Evolutionary conservation across 305 asterid genomes (phyloP), one percentile per base, ranked within the genome.

Genomic region (Fraxinus greggii): DNA sequence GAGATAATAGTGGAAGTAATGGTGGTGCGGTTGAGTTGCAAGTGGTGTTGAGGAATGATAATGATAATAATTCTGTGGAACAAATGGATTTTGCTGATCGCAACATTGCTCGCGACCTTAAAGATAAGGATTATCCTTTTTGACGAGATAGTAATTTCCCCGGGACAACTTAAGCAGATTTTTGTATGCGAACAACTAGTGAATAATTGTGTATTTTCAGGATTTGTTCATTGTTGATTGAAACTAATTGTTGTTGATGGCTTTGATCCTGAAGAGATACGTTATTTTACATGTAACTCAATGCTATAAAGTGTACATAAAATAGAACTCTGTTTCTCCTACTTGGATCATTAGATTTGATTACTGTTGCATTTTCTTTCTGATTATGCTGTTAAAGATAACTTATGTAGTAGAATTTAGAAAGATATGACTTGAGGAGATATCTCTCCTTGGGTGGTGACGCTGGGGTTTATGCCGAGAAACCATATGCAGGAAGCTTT

Each of bases 21-120:
- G 78, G 83, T 75, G 91, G 89, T n/a, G 81, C 84, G 0, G 86
- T 93, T 24, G 98, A 93, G 80, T 89, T 95, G 48, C 93, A 87
- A 35, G 89, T 88, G 38, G n/a, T 91, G 85, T 81, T 90, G 75
- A 81, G 87, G 77, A 81, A 83, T 83, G 72, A 38, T 61, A 83
- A 75, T 65, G 42, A 51, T 51, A 17, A 77, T 72, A 63, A 45
- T 48, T 42, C 56, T 81, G 28, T 61, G 67, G 67, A 78, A 63
- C 42, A 56, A 54, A 56, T 36, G 72, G 87, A 76, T 54, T 82
- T 83, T 81, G 38, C 75, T 32, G 83, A 78, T 84, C 26, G 54
- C 15, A 69, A 77, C 23, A 38, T 69, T 1, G 17, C 73, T 7
- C 82, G 67, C 42, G 54, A 77, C 81, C 81, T 51, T 10, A 29